Conservation (phyloP, 495 filamentous ascomycete species). For the Acidomyces sp. region DNA sequence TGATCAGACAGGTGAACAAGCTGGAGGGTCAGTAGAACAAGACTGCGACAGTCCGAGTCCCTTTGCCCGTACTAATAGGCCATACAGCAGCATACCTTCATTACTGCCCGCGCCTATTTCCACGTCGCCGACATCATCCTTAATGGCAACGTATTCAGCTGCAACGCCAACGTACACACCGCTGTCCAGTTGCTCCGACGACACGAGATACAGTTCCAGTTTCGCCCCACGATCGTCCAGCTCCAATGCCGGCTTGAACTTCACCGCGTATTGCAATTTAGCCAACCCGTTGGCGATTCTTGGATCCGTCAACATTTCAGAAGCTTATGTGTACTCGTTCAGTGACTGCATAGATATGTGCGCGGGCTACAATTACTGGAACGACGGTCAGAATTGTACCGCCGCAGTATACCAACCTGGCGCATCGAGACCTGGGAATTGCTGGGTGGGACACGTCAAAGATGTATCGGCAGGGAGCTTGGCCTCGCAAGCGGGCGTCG, state of each 20-base stretch:
- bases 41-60: no score
- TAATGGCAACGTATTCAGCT: constrained; percentile 8
- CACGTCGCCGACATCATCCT: constrained; percentile 1
- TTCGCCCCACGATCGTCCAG: neutral
- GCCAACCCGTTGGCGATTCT: constrained; percentile 1
- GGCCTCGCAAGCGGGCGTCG: neutral
- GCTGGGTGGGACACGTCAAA: constrained; percentile 7
- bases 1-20: neutral
- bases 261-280: constrained; percentile 14
- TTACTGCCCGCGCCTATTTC: no score
- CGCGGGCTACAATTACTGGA: constrained; percentile 9
- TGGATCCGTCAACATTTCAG: constrained; percentile 1
- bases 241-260: constrained; percentile 5
- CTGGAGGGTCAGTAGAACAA: no score
- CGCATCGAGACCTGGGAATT: constrained; percentile 6
- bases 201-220: constrained; percentile 9
- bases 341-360: constrained; percentile 18
- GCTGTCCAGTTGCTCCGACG: constrained; percentile 10
- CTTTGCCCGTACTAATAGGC: constrained; percentile 10
- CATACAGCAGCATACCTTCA: neutral
- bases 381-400: constrained; percentile 4
- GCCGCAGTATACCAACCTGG: constrained; percentile 9
- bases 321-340: constrained; percentile 16
- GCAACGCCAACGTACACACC: constrained; percentile 17
- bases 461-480: neutral